A percentile compares a stretch with the other conserved stretches of the same genome.
phyloP scores from a whole-genome alignment of 352 stramenopile genomes.

The Globisporangium spiculum region DNA sequence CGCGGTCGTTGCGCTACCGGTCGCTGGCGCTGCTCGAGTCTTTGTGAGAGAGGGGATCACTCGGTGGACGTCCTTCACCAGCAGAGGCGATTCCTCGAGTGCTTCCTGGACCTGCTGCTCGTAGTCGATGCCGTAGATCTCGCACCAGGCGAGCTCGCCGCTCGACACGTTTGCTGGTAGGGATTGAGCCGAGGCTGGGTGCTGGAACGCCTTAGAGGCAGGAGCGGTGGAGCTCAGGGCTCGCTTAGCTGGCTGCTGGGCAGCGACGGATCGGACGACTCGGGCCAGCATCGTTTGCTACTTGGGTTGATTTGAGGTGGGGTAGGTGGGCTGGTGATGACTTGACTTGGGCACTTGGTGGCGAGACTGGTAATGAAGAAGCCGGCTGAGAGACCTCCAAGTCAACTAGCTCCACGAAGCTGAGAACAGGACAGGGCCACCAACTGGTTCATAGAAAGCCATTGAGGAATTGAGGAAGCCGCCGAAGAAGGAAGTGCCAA shows the following conservation, averaged over 20 bases:
- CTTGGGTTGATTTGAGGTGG: neutral
- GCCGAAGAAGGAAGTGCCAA: neutral
- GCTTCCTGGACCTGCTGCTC: slow-evolving; percentile 60
- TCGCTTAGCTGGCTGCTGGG: neutral
- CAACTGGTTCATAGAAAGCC: no score
- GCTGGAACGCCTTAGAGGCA: neutral
- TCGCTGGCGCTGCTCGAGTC: slow-evolving; percentile 12
- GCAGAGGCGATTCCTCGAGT: slow-evolving; percentile 48
- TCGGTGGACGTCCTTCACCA: slow-evolving; percentile 27
- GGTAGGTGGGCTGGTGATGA: neutral
- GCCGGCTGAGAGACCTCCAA: no score
- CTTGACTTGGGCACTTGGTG: neutral
- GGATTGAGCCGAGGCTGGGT: neutral
- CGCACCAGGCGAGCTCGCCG: slow-evolving; percentile 67
- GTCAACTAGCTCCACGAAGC: neutral
- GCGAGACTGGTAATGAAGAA: neutral
- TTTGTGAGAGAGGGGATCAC: neutral
- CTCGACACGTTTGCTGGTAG: slow-evolving; percentile 23
- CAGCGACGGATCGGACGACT: neutral
- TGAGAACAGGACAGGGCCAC: neutral
- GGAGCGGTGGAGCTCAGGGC: neutral
- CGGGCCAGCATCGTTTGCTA: neutral
- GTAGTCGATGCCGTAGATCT: slow-evolving; percentile 79
- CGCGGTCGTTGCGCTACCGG: neutral
- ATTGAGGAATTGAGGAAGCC: neutral